Base-by-base conservation (phyloP, 768 basidiomycete species). In the Leccinum pellstonianum region DNA sequence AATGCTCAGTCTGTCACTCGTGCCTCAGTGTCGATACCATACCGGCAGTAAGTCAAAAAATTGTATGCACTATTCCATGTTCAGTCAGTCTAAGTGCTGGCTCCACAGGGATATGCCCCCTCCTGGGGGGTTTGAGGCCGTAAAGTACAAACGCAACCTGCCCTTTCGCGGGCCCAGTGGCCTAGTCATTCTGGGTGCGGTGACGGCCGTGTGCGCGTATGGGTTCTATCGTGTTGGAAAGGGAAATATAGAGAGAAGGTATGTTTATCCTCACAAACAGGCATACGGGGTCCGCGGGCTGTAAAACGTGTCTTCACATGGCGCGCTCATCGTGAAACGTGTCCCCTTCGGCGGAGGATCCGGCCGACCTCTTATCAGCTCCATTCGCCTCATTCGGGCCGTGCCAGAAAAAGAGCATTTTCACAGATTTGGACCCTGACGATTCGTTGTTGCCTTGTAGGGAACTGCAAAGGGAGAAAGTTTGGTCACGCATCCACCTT, bases 141-240 rank as follows among this genome's bases (percentile, higher is more conserved):
- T 99, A 77, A 88, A 88, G 76, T 99, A 98, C 84, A 95, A 94
- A 76, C 90, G 96, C 66, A 96, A 95, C 76, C 84, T 98, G 51
- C 95, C 96, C 50, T 79, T 93, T 72, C 85, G 90, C 59, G 93
- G 93, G 3, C 93, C 93, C 55, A 85, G 92, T 35, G 94, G 93
- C 23, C 79, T 88, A 57, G 88, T 83, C 64, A 86, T 98, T 68
- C 90, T 98, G 63, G 89, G 86, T 55, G 90, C 86, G n/a, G 90
- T 95, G 65, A 85, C 86, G 63, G 88, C 84, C 61, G 79, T 98
- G 64, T 96, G 92, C 76, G 86, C 83, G 19, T 95, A 86, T 76
- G 96, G 96, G 15, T 95, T 97, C 78, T 98, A 93, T 79, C 85
- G 89, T 60, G 78, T 97, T 62, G 95, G 93, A 72, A 81, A 82